Base-by-base conservation (phyloP, 257 asterid species). In the Catharanthus roseus region DNA sequence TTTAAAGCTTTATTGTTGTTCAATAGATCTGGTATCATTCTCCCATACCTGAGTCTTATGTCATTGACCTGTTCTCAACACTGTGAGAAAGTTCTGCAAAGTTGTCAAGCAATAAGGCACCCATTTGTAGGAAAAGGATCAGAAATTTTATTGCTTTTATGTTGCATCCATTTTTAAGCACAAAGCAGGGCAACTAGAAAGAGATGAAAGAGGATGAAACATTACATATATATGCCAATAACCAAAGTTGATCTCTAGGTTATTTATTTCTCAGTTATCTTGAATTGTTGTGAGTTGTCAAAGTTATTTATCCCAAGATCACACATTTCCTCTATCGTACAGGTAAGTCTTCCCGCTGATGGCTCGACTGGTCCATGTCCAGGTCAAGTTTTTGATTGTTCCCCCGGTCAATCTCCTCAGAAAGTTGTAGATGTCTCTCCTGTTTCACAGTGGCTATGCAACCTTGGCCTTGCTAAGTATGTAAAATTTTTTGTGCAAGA, bases 401-500 rank as follows among this genome's bases (percentile, higher is more conserved):
- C 96, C 77, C 96, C 95, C 41, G 34, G 73, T 69, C 79, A 68
- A 72, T 78, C 90, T 74, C 77, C 76, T 44, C 67, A 23, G 69
- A 75, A 84, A 66, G 76, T 41, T 67, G 74, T 74, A 67, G 82
- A 74, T 72, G 77, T 72, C 31, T 84, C 91, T 19, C 86, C 85
- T 15, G 95, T 91, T 69, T 77, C 81, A 49, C 86, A 84, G 73
- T 93, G 96, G 99, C 82, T 93, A 36, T 85, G 76, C 21, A 83
- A 82, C 44, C 82, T 93, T 71, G 99, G 92, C 77, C 96, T 93
- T 44, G 79, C 81, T 28, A 91, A 86, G 67, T 93, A 93, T 79
- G 99, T 85, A 82, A 93, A 91, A 31, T 44, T 80, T 31, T 93
- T 93, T 67, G 82, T 83, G 1, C 76, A 75, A 66, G 93, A 93